phyloP scores from a whole-genome alignment of 345 rosid species.

The Mangifera indica region DNA sequence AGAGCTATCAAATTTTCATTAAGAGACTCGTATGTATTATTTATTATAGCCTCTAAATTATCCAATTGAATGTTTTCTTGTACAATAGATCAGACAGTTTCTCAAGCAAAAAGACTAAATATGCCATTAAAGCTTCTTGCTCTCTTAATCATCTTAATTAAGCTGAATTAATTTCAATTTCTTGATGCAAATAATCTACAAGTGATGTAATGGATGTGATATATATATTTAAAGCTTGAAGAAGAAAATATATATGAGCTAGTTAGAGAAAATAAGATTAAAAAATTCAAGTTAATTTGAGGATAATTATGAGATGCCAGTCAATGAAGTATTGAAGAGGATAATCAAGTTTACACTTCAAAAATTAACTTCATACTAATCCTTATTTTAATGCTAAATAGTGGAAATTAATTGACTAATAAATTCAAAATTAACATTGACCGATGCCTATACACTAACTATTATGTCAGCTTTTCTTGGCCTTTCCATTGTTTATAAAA shows the following conservation, averaged over 20 bases:
- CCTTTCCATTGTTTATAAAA: no score
- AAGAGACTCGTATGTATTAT: no score
- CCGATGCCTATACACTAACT: no score
- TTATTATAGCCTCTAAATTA: not conserved
- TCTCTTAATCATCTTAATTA: no score
- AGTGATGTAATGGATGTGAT: not conserved
- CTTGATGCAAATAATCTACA: not conserved
- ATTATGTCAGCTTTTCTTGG: no score
- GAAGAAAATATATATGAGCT: not conserved
- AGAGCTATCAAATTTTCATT: no score
- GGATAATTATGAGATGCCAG: no score
- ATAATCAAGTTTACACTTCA: conserved; percentile 25
- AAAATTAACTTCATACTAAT: conserved; percentile 12
- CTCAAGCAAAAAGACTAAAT: conserved; percentile 19
- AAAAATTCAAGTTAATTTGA: not conserved
- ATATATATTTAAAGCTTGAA: conserved; percentile 12
- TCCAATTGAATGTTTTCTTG: conserved; percentile 32
- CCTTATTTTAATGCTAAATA: not conserved
- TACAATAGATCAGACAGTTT: conserved; percentile 12
- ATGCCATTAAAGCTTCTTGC: no score
- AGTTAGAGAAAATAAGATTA: not conserved
- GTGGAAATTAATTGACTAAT: conserved; percentile 1
- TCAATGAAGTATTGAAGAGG: conserved; percentile 23
- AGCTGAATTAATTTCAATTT: conserved; percentile 6
- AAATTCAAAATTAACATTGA: not conserved